Evolutionary conservation across 139 green algal genomes (phyloP), one percentile per base, ranked within the genome.

Genomic region (Chlamydomonas sp.): DNA sequence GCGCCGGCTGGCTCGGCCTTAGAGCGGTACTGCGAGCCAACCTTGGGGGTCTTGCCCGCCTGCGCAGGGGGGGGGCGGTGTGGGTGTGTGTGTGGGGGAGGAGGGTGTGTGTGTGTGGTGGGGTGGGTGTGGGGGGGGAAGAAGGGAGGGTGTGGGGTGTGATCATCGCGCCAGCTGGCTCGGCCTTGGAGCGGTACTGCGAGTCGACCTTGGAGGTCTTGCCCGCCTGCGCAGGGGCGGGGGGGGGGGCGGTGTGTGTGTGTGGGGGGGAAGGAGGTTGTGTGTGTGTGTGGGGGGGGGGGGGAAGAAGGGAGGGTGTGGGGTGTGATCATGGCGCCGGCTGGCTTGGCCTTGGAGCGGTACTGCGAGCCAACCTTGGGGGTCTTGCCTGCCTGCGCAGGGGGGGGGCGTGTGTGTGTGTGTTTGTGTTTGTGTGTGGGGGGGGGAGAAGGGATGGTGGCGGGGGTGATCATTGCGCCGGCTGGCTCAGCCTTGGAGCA

Each of bases 401-500:
- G n/a, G n/a, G n/a, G n/a, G n/a, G n/a, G n/a, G n/a, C n/a, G n/a
- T n/a, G n/a, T n/a, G n/a, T n/a, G n/a, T n/a, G n/a, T n/a, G n/a
- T n/a, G n/a, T n/a, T n/a, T n/a, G n/a, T n/a, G n/a, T n/a, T n/a
- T n/a, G n/a, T n/a, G n/a, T n/a, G n/a, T n/a, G n/a, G n/a, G n/a
- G n/a, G n/a, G n/a, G n/a, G n/a, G n/a, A n/a, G n/a, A n/a, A n/a
- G n/a, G n/a, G 43, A 20, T 54, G 43, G 43, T 13, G 13, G 43
- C 20, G 43, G 43, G 13, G 43, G 43, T 54, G 43, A 20, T 54
- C 16, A 20, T 26, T 54, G 43, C 20, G 43, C 16, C 20, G 43
- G 83, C 87, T 1, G 90, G 91, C 79, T 96, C 89, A 0, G 86
- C 85, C 73, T 90, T 95, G 36, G 33, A 58, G 26, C 87, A 76